phyloP scores from a whole-genome alignment of 306 rosid genomes.

The Lathyrus sativus region DNA sequence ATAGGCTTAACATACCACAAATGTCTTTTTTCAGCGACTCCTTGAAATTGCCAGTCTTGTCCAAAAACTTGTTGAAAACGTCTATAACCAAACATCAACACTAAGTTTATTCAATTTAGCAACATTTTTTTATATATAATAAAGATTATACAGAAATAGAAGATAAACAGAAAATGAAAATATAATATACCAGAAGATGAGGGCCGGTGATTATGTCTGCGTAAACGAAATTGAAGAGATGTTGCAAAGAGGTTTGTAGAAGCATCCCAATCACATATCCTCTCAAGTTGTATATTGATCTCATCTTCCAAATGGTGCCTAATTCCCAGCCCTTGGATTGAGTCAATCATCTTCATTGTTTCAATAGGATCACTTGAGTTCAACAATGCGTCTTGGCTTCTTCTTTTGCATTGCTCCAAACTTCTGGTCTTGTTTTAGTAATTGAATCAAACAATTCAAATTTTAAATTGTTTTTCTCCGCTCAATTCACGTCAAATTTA shows the following conservation, averaged over 20 bases:
- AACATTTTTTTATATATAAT: no score
- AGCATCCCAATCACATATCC: conserved; percentile 17
- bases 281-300: conserved; percentile 11
- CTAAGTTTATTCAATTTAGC: no score
- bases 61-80: conserved; percentile 41
- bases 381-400: conserved; percentile 16
- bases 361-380: conserved; percentile 24
- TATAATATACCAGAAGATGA: conserved; percentile 36
- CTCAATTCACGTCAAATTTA: no score
- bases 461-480: no score
- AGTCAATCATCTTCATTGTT: conserved; percentile 43
- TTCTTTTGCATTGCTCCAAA: conserved; percentile 25
- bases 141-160: no score
- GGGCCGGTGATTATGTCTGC: conserved; percentile 32
- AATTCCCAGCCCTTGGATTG: conserved; percentile 45
- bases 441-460: no score
- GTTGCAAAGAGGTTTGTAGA: conserved; percentile 42
- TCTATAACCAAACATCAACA: conserved; percentile 4
- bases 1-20: conserved; percentile 43
- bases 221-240: conserved; percentile 47
- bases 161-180: not conserved
- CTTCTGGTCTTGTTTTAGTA: not conserved
- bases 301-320: conserved; percentile 42
- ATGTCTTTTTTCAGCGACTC: conserved; percentile 36
- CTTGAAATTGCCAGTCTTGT: conserved; percentile 41